Conservation (phyloP, 139 green algal species). For the Chlorella sp. region DNA sequence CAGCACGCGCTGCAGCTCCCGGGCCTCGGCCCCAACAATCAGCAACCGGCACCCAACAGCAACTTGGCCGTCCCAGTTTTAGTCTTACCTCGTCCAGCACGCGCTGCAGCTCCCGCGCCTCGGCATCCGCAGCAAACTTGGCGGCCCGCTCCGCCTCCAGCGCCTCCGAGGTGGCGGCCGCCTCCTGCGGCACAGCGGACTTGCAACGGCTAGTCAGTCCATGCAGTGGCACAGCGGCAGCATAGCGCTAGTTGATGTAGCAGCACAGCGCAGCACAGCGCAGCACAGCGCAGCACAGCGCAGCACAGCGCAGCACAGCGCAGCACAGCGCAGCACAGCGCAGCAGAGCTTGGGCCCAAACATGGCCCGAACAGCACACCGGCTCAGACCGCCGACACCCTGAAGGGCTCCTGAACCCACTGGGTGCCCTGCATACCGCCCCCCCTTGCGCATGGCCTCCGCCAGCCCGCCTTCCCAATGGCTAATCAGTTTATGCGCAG, state of each 20-base stretch:
- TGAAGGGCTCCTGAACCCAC: not conserved
- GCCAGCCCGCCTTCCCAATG: not conserved
- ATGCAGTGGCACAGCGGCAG: too few species aligned
- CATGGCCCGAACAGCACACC: not conserved
- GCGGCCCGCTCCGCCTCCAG: constrained; percentile 55
- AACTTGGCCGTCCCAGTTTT: constrained; percentile 34
- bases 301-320: too few species aligned
- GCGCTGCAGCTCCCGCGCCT: constrained; percentile 54
- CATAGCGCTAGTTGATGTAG: too few species aligned
- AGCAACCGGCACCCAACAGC: constrained; percentile 56
- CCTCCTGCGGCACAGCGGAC: constrained; percentile 19
- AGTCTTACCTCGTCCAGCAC: constrained; percentile 34
- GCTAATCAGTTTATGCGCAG: too few species aligned
- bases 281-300: too few species aligned
- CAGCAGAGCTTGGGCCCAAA: too few species aligned
- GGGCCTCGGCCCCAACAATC: constrained; percentile 57
- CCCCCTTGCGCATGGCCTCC: not conserved
- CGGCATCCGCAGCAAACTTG: constrained; percentile 59
- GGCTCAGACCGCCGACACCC: not conserved
- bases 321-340: too few species aligned
- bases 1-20: constrained; percentile 51
- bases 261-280: too few species aligned
- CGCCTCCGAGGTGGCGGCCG: constrained; percentile 49
- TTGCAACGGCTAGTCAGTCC: too few species aligned
- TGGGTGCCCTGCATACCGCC: not conserved